These are phyloP conservation scores for Heliocybe sulcata DNA, from an alignment of 1,284 basidiomycete genomes.

Conservation along the genomic window DNA sequence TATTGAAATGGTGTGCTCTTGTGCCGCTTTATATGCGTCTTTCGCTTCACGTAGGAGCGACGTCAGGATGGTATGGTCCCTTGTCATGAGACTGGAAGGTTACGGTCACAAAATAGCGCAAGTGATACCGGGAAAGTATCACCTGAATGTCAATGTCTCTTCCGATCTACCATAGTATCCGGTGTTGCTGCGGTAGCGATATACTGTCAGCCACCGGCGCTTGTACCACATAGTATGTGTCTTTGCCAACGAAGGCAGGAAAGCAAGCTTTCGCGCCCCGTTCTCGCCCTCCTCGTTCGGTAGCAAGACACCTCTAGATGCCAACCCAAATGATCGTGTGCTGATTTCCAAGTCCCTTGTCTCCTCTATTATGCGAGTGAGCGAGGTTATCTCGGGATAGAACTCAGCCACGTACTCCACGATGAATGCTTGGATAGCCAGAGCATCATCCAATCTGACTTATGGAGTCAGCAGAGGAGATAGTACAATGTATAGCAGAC, in stretches of 20 bases:
- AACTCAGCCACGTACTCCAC: neutral
- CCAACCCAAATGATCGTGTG: constrained; percentile 30
- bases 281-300: neutral
- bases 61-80: constrained; percentile 15
- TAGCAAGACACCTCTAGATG: constrained; percentile 11
- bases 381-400: neutral
- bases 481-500: too few species aligned
- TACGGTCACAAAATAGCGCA: neutral
- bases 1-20: constrained; percentile 47
- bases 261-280: constrained; percentile 33
- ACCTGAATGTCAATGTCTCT: neutral
- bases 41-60: constrained; percentile 21
- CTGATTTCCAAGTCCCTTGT: constrained; percentile 48
- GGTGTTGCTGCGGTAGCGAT: constrained; percentile 21
- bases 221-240: constrained; percentile 45
- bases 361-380: constrained; percentile 29
- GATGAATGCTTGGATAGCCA: constrained; percentile 46
- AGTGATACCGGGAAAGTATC: neutral
- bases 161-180: constrained; percentile 15
- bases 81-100: constrained; percentile 12
- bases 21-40: constrained; percentile 19
- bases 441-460: constrained; percentile 47
- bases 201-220: constrained; percentile 37
- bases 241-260: constrained; percentile 36
- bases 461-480: neutral